Base-by-base conservation (phyloP, 805 yeast species). In the Starmerella davenportii region DNA sequence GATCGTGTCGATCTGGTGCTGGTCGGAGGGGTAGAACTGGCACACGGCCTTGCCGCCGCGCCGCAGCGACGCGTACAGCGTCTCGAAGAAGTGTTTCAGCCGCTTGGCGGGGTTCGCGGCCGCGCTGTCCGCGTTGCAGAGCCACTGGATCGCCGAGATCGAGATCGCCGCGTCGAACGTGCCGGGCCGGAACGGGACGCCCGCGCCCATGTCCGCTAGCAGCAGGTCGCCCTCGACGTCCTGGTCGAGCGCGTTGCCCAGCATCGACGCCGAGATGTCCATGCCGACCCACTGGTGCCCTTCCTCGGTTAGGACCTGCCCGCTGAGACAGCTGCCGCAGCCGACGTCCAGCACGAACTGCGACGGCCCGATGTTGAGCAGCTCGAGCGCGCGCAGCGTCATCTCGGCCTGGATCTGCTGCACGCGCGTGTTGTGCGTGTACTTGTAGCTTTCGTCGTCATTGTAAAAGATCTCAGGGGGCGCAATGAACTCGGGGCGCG, bases 41-140 rank as follows among this genome's bases (percentile, higher is more conserved):
- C 94, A 95, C 21, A 81, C 95, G 48, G 87, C 93, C 59, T 90
- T 90, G 5, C 98, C 98, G 36, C 98, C 98, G 55, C 93, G 71
- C 53, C 72, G 77, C 58, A 90, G 65, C 27, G 82, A 65, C 0
- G 94, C 82, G 58, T 80, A 90, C 38, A 90, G 63, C 0, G 94
- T 76, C 57, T 79, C 79, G 67, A 90, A 90, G 53, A 90, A 90
- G 35, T 79, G 63, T 59, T 76, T 63, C 39, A 82, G 60, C 57
- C 98, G 72, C 51, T 68, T 69, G 54, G 77, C 76, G 18, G 98
- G 98, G 53, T 85, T 93, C 38, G 74, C 76, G 30, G 67, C 65
- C 2, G 81, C 59, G 4, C 81, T 68, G 57, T 90, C 98, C 2
- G 96, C 96, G 56, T 90, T 90, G 63, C 95, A 85, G 31, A 90